These are phyloP conservation scores for Boechera divaricarpa DNA, from an alignment of 345 rosid species.

Conservation along the genomic window DNA sequence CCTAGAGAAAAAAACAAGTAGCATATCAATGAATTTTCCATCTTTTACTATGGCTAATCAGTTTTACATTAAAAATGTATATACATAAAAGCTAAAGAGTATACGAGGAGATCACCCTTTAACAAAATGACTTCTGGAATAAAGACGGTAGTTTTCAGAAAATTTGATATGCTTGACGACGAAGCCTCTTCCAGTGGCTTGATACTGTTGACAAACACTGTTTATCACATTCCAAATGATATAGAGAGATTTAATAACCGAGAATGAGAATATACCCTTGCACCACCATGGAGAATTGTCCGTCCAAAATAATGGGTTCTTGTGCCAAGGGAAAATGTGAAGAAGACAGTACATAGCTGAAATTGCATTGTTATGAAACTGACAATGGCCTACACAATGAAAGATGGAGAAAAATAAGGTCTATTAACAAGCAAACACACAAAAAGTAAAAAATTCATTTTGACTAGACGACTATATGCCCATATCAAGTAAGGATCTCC, in stretches of 20 bases:
- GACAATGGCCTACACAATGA: slow-evolving; percentile 77
- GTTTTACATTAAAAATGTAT: slow-evolving; percentile 7
- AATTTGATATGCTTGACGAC: slow-evolving; percentile 92
- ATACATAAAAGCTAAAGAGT: slow-evolving; percentile 33
- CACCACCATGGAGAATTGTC: slow-evolving; percentile 98
- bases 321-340: slow-evolving; percentile 97
- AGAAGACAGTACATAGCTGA: slow-evolving; percentile 95
- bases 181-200: slow-evolving; percentile 98
- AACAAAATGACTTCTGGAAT: slow-evolving; percentile 96
- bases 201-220: slow-evolving; percentile 63
- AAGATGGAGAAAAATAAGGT: slow-evolving; percentile 24
- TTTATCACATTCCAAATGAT: slow-evolving; percentile 23
- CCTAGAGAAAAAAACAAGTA: slow-evolving; percentile 52
- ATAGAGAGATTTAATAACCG: slow-evolving; percentile 6
- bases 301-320: slow-evolving; percentile 96
- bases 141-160: slow-evolving; percentile 91
- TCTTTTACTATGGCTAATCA: slow-evolving; percentile 22
- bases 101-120: slow-evolving; percentile 65
- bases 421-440: slow-evolving; percentile 17
- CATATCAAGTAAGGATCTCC: slow-evolving; percentile 12
- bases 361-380: slow-evolving; percentile 92
- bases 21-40: slow-evolving; percentile 33
- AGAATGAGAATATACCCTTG: slow-evolving; percentile 63
- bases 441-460: not conserved
- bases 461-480: slow-evolving; percentile 10